These are phyloP conservation scores for Phytophthora chlamydospora DNA, from an alignment of 352 stramenopile genomes.

Conservation along the genomic window DNA sequence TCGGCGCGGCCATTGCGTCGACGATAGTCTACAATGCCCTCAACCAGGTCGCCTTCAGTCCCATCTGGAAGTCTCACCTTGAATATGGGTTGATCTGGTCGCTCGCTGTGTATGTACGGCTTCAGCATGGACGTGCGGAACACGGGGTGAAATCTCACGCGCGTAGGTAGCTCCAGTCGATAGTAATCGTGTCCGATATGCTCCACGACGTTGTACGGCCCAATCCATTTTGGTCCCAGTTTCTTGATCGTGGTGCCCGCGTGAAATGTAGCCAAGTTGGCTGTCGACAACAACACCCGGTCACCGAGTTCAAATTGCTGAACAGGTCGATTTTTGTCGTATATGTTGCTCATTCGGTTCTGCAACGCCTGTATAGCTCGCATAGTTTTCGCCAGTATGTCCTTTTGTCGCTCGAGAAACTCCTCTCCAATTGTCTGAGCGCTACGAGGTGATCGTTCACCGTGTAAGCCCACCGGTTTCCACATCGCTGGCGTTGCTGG, in stretches of 20 bases:
- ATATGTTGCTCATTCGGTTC: slow-evolving; percentile 14
- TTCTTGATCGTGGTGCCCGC: slow-evolving; percentile 23
- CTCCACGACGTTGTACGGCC: slow-evolving; percentile 9
- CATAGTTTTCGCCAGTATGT: slow-evolving; percentile 1
- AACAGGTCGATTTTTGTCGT: slow-evolving; percentile 8
- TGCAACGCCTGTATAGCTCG: not conserved
- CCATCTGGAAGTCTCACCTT: slow-evolving; percentile 2
- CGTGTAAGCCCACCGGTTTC: not conserved
- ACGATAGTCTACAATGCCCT: not conserved
- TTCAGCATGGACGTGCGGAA: slow-evolving; percentile 14
- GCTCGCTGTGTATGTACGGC: not conserved
- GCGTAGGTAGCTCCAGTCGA: slow-evolving; percentile 6
- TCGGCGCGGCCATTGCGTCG: not conserved
- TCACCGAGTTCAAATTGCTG: slow-evolving; percentile 15
- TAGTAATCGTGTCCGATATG: slow-evolving; percentile 16
- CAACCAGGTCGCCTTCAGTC: slow-evolving; percentile 5
- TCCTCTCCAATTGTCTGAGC: not conserved
- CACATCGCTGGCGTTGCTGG: slow-evolving; percentile 1
- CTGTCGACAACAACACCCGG: slow-evolving; percentile 14
- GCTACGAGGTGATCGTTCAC: not conserved
- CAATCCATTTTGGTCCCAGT: slow-evolving; percentile 21
- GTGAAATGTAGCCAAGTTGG: slow-evolving; percentile 16
- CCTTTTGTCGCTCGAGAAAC: slow-evolving; percentile 9
- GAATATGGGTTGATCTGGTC: slow-evolving; percentile 3
- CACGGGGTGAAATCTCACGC: slow-evolving; percentile 18